Evolutionary conservation across 192 early-diverging fungal species (phyloP).

Genomic region (Coemansia javaensis): DNA sequence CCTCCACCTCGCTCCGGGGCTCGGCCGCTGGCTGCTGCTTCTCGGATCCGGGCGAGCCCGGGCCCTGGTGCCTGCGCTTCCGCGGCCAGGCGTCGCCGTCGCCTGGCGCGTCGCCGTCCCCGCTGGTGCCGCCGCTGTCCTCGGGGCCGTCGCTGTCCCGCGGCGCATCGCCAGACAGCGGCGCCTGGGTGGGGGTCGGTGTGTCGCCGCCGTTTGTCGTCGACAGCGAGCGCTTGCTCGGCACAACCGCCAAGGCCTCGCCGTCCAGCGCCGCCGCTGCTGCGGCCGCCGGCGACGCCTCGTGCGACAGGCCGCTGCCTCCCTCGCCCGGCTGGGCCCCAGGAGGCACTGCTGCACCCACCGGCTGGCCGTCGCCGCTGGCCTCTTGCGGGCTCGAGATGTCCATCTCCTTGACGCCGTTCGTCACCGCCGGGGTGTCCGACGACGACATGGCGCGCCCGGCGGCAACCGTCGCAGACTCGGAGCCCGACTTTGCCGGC

Average conservation of each 20-base stretch:
- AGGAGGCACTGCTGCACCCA: not conserved
- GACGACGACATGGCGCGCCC: conserved; percentile 5
- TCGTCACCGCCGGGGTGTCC: conserved; percentile 11
- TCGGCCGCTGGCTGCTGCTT: conserved; percentile 3
- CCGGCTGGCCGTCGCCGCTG: not conserved
- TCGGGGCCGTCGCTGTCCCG: too few species aligned
- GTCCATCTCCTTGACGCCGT: conserved; percentile 27
- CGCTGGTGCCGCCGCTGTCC: not conserved
- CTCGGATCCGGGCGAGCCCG: conserved; percentile 10
- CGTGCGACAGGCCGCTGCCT: not conserved
- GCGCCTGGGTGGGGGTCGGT: too few species aligned
- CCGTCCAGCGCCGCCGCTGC: not conserved
- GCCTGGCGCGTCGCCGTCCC: not conserved
- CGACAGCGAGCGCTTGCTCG: conserved; percentile 39
- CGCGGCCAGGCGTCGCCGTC: conserved; percentile 8
- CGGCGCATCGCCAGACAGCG: too few species aligned
- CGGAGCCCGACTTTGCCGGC: conserved; percentile 14
- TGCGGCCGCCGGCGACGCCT: conserved; percentile 4
- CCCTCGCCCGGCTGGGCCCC: not conserved
- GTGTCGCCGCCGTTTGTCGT: not conserved
- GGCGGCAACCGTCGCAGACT: conserved; percentile 1
- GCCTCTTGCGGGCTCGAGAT: conserved; percentile 15
- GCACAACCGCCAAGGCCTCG: conserved; percentile 19
- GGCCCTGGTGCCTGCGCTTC: conserved; percentile 36
- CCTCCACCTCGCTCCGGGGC: conserved; percentile 12